Evolutionary conservation across 148 eudicot species (phyloP).

Genomic region (Limonium bicolor): DNA sequence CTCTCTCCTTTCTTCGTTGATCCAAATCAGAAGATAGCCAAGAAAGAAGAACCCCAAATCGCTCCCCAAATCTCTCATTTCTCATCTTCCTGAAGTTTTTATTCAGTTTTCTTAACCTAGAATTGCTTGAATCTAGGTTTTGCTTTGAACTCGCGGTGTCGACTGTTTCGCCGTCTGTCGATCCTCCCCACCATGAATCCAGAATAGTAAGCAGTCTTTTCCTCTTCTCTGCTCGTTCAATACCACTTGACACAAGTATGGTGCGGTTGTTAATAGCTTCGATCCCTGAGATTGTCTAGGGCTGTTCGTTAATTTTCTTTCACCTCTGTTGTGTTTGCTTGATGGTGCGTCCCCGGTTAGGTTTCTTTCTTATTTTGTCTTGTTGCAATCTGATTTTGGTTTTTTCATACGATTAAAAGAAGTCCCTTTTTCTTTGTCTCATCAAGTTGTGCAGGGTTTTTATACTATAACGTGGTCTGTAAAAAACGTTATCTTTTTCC

Average conservation of each 20-base stretch:
- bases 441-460: too few species aligned
- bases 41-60: too few species aligned
- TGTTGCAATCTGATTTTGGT: background rate
- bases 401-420: too few species aligned
- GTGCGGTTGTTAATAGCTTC: background rate
- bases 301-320: too few species aligned
- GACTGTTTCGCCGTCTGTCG: background rate
- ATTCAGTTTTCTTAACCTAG: background rate
- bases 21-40: too few species aligned
- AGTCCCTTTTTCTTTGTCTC: background rate
- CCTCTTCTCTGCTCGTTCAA: background rate
- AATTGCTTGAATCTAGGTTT: constrained; percentile 8
- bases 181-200: constrained; percentile 8
- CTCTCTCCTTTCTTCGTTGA: background rate
- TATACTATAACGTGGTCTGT: too few species aligned
- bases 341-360: background rate
- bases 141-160: background rate
- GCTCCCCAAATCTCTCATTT: background rate
- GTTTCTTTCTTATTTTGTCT: background rate
- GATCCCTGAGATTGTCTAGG: too few species aligned
- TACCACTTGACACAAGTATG: background rate
- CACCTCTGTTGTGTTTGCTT: background rate
- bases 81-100: background rate
- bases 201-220: constrained; percentile 6
- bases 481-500: too few species aligned